Evolutionary conservation across 2,329 filamentous ascomycete genomes (phyloP), one percentile per base, ranked within the genome.

Genomic region (Cladophialophora exuberans): DNA sequence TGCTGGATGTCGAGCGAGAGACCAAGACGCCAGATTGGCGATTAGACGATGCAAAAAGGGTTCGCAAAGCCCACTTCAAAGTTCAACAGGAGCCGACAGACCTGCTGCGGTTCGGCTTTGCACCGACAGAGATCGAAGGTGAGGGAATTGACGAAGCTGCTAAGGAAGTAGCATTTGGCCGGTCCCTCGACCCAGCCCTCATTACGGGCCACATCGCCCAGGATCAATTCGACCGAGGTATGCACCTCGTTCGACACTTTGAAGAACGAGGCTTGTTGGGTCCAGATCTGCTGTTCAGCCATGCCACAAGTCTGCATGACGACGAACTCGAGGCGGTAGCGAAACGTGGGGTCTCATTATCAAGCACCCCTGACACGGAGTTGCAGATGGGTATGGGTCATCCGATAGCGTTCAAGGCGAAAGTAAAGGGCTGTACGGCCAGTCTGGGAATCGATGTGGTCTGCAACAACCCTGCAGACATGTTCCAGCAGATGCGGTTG

Each of bases 311-410:
- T 13, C 26, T 57, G 11, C 42, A 48, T 6, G 49, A 52, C 6
- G 30, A 33, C 6, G 66, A 68, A 23, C 49, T 59, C 3, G 26
- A 61, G 3, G 63, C 58, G 7, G 54, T 68, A 5, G 45, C 46
- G 6, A 25, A 62, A 20, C 36, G 50, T 4, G 50, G 55, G 1
- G 53, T 61, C 1, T 62, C 52, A 35, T 53, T 69, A 31, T 67
- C 67, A 6, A 59, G 62, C 10, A 69, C 67, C 2, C 67, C 68
- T 3, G 63, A 66, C 25, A 68, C 67, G 10, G 68, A 69, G 42
- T 42, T 68, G 13, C 66, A 69, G 39, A 70, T 70, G 68, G 66
- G 61, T 3, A 64, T 65, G 43, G 67, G 67, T 5, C 49, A 64
- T 11, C 60, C 62, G 18, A 59, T 69, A 36, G 62, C 59, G 6